These are phyloP conservation scores for Neurospora crassa DNA, from an alignment of 2,329 filamentous ascomycete species.

Conservation along the genomic window DNA sequence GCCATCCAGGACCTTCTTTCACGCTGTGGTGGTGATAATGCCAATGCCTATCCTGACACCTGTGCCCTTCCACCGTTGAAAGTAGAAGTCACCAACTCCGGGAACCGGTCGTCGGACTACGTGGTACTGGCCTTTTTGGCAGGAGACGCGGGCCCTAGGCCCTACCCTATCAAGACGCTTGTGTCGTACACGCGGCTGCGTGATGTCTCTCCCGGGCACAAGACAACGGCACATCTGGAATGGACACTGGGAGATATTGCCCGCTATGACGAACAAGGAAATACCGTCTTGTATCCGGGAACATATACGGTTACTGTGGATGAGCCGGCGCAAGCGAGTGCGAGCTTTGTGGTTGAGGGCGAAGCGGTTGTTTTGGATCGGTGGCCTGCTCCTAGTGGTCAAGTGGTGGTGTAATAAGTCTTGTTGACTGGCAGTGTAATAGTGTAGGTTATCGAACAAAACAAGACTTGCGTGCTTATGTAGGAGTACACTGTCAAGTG, in stretches of 20 bases:
- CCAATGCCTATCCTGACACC: constrained; percentile 28
- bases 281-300: constrained; percentile 43
- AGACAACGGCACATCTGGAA: constrained; percentile 24
- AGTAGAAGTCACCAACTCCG: constrained; percentile 36
- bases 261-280: constrained; percentile 36
- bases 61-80: constrained; percentile 31
- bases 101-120: constrained; percentile 37
- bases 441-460: too few relatives aligned
- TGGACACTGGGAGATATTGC: constrained; percentile 38
- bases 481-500: too few relatives aligned
- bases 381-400: constrained; percentile 11
- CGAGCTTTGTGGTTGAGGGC: constrained; percentile 35
- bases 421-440: neutral
- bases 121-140: constrained; percentile 39
- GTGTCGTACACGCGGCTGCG: constrained; percentile 36
- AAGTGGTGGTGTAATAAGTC: neutral
- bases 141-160: constrained; percentile 32
- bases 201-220: constrained; percentile 23
- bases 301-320: constrained; percentile 37
- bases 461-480: too few relatives aligned
- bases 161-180: constrained; percentile 41
- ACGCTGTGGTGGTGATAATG: constrained; percentile 17
- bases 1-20: constrained; percentile 24
- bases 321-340: constrained; percentile 26
- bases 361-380: constrained; percentile 29